Evolutionary conservation across 352 stramenopile genomes (phyloP), one percentile per base, ranked within the genome.

Genomic region (Globisporangium cylindrosporum): DNA sequence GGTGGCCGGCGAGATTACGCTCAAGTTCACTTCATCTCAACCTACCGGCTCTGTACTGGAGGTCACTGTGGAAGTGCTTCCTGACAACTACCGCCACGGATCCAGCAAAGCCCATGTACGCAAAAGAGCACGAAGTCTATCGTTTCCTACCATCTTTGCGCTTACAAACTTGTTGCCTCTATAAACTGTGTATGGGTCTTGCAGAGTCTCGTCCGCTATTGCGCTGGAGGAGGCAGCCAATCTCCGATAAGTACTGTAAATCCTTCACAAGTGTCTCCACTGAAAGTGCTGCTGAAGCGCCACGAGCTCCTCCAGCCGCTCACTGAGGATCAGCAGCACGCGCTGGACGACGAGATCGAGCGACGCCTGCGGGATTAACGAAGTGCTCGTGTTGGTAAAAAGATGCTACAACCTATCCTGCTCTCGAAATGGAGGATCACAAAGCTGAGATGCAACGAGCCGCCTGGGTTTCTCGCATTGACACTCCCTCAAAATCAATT

Each of bases 61-160:
- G 36, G 43, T 65, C 18, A 46, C 59, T 27, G 59, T 65, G 59
- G 41, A 65, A 4, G 59, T 65, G 25, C 27, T 54, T 27, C n/a
- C 20, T 3, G 25, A 22, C 20, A 65, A 46, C 18, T 65, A 46
- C 15, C 41, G 59, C 7, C 25, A n/a, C 7, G 27, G 41, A 22
- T 65, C 43, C 25, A 54, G 59, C 46, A 65, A 65, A 57, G 59
- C 43, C 36, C 59, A 65, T 25, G 59, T 65, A 58, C 43, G 59
- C 27, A 29, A 6, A 14, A 56, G 27, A 32, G 56, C 56, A 51
- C 25, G 5, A 18, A 9, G 32, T 62, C 25, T 41, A 20, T 36
- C n/a, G n/a, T 56, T 20, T 24, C n/a, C 12, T 58, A 20, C 9
- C 6, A 25, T 24, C 4, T 12, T 5, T 41, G 27, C 4, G 25